These are phyloP conservation scores for Clarireedia hainanense DNA, from an alignment of 2,329 filamentous ascomycete genomes.

Conservation along the genomic window DNA sequence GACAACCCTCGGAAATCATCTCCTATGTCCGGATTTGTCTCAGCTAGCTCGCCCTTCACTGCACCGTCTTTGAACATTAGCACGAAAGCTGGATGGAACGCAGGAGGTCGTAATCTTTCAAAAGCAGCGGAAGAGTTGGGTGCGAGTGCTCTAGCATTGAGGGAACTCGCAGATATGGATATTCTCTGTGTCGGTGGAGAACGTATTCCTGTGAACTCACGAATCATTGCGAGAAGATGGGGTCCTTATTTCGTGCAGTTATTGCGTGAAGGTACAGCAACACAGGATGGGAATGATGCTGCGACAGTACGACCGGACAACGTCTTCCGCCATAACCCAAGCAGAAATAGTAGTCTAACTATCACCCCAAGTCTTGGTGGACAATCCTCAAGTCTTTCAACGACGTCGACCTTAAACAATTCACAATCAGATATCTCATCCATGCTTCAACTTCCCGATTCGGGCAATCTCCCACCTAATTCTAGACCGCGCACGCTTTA, in stretches of 20 bases:
- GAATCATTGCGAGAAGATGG: slow-evolving; percentile 81
- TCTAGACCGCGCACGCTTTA: slow-evolving; percentile 80
- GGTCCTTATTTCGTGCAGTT: slow-evolving; percentile 93
- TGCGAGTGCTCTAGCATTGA: slow-evolving; percentile 66
- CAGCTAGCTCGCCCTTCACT: slow-evolving; percentile 65
- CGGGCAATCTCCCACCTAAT: slow-evolving; percentile 47
- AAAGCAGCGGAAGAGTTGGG: slow-evolving; percentile 79
- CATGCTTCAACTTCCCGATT: slow-evolving; percentile 24
- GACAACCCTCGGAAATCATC: slow-evolving; percentile 79
- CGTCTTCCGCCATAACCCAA: slow-evolving; percentile 45
- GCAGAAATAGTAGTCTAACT: slow-evolving; percentile 75
- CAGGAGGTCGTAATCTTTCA: slow-evolving; percentile 69
- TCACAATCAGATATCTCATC: slow-evolving; percentile 9
- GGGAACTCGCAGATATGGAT: slow-evolving; percentile 95
- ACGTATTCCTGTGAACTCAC: slow-evolving; percentile 86
- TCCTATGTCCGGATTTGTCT: slow-evolving; percentile 77
- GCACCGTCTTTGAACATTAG: slow-evolving; percentile 36
- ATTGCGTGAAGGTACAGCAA: slow-evolving; percentile 65
- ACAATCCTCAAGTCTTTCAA: slow-evolving; percentile 36
- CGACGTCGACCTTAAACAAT: slow-evolving; percentile 38
- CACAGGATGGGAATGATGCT: slow-evolving; percentile 65
- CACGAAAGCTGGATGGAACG: slow-evolving; percentile 54
- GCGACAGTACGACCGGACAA: slow-evolving; percentile 61
- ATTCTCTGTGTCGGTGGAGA: slow-evolving; percentile 87
- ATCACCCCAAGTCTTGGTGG: slow-evolving; percentile 64